Evolutionary conservation across 2,329 filamentous ascomycete genomes (phyloP), one percentile per base, ranked within the genome.

Genomic region (Sarocladium brachiariae): DNA sequence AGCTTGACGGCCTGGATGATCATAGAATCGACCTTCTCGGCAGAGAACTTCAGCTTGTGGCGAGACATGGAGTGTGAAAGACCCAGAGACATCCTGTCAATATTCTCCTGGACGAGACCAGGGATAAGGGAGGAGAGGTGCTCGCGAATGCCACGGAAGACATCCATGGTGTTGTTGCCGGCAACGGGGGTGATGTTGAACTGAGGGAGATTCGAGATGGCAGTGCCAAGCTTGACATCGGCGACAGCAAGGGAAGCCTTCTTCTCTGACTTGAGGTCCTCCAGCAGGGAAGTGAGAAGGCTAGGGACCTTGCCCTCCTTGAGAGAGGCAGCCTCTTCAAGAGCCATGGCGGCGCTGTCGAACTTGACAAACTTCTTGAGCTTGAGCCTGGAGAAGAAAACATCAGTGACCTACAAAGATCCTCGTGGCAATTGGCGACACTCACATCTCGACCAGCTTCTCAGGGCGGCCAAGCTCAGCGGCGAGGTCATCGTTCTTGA

Each of bases 11-110:
- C 91, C 73, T 99, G 93, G 52, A 99, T 91, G 65, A 99, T 96
- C 93, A 99, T 99, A 49, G 93, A 93, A 67, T 99, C 93, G 59
- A 99, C 92, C 78, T 99, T 99, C 66, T 99, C 91, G 52, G 92
- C 87, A 8, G 89, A 96, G 74, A 99, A 99, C 77, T 96, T 96
- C 65, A 99, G 83, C 79, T 96, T 97, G 75, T 99, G 91, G 57
- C 91, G 86, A 45, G 92, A 95, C 63, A 99, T 84, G 51, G 91
- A 96, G 75, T 99, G 93, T 31, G 92, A 95, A 48, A 99, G 84
- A 82, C 93, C 93, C 53, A 99, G 81, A 21, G 89, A 86, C 87
- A 97, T 97, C 62, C 90, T 93, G 65, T 89, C 86, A 65, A 97
- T 83, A 65, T 93, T 92, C 63, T 89, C 81, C 49, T 89, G 84